phyloP scores from a whole-genome alignment of 805 yeast species.

The Candida nemodendra region DNA sequence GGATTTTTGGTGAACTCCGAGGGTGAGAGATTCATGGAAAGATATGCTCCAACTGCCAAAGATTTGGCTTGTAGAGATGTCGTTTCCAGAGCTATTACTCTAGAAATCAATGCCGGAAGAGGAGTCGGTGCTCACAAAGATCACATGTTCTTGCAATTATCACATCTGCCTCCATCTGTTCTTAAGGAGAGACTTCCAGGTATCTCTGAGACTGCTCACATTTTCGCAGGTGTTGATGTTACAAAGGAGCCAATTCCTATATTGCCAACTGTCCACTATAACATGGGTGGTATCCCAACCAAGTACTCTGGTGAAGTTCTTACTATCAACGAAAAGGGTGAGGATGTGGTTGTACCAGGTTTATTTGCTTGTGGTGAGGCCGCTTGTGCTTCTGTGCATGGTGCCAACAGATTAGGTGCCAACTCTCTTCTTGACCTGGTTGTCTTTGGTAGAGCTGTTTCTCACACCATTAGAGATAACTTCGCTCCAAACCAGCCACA shows the following conservation, averaged over 20 bases:
- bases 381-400: constrained; percentile 98
- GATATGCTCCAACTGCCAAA: constrained; percentile 98
- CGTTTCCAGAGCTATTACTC: constrained; percentile 95
- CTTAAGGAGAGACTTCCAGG: constrained; percentile 97
- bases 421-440: constrained; percentile 95
- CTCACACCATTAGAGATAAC: constrained; percentile 83
- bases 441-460: constrained; percentile 97
- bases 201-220: constrained; percentile 97
- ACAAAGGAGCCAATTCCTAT: constrained; percentile 99
- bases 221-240: constrained; percentile 98
- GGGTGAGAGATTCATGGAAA: constrained; percentile 99
- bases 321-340: constrained; percentile 78
- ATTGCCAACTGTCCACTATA: constrained; percentile 97
- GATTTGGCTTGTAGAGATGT: constrained; percentile 98
- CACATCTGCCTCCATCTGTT: constrained; percentile 90
- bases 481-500: constrained; percentile 88
- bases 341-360: constrained; percentile 90
- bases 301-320: constrained; percentile 95
- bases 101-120: constrained; percentile 98
- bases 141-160: constrained; percentile 91
- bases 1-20: constrained; percentile 93
- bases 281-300: constrained; percentile 99
- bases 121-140: constrained; percentile 97
- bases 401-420: constrained; percentile 99
- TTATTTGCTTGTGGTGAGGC: constrained; percentile 97